A percentile compares a stretch with the other conserved stretches of the same genome.
phyloP scores from a whole-genome alignment of 371 early-diverging fungal species.

The Mucor racemosus region DNA sequence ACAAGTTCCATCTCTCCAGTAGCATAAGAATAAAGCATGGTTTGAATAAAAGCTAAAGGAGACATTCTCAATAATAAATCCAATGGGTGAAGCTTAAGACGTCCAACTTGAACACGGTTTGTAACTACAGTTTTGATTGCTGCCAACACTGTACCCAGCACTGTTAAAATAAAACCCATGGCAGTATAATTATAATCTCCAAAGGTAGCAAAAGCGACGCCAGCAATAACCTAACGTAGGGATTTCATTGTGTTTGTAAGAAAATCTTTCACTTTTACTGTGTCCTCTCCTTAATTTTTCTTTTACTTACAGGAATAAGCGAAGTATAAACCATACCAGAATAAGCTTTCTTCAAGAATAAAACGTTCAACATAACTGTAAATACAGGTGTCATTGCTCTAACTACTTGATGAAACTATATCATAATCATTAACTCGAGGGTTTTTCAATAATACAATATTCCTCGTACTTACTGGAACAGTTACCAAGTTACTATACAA shows the following conservation, averaged over 20 bases:
- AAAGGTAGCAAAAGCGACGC: constrained; percentile 84
- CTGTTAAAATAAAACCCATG: constrained; percentile 79
- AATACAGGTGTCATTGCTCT: constrained; percentile 87
- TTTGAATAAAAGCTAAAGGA: constrained; percentile 80
- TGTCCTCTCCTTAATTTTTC: not conserved
- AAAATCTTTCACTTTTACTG: not conserved
- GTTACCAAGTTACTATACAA: constrained; percentile 45
- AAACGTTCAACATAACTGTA: constrained; percentile 70
- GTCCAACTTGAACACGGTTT: constrained; percentile 81
- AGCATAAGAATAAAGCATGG: constrained; percentile 64
- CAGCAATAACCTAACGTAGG: constrained; percentile 63
- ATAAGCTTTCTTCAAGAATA: constrained; percentile 64
- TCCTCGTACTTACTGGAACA: constrained; percentile 43
- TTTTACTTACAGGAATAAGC: constrained; percentile 58
- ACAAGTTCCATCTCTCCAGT: constrained; percentile 74
- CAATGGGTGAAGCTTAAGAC: constrained; percentile 80
- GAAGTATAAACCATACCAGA: constrained; percentile 66
- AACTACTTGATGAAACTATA: constrained; percentile 86
- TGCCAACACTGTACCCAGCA: constrained; percentile 82
- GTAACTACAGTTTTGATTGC: constrained; percentile 87
- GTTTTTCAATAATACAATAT: no score
- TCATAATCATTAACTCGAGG: not conserved
- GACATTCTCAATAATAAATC: constrained; percentile 83
- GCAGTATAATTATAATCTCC: constrained; percentile 83
- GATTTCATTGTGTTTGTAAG: not conserved